Base-by-base conservation (phyloP, 495 filamentous ascomycete species). In the Neurospora pannonica region DNA sequence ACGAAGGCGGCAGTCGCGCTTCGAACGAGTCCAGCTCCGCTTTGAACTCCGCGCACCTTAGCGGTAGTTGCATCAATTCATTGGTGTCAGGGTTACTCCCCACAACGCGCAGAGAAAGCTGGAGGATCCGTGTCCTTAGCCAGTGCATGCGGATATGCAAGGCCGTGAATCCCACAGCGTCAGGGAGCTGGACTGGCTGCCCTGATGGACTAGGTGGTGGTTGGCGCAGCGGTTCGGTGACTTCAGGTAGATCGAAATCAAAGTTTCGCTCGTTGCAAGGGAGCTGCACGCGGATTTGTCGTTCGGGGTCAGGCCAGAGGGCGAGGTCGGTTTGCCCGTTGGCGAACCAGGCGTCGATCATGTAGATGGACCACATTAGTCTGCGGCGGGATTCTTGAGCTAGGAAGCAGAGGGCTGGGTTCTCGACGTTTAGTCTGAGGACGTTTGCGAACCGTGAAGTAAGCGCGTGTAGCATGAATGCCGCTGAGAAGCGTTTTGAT, bases 261-360 rank as follows among this genome's bases (percentile, higher is more conserved):
- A 87, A 87, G 74, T 86, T 85, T 9, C 85, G 84, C 75, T 87
- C 86, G 76, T 85, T 87, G 75, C 86, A 87, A 0, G 85, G 85
- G 1, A 87, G 77, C 37, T 85, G 83, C 67, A 87, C 79, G 62
- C 82, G 82, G 70, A 87, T 83, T 60, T 80, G 80, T 21, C 72
- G 75, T 36, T 84, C 82, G 4, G 85, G 81, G 54, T 84, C 82
- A 3, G 80, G 74, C 81, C 85, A 85, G 11, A 87, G 75, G 8
- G 84, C 84, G 24, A 85, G 83, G 73, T 87, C 86, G 13, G 79
- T 75, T 71, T 85, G 82, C 21, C 86, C 85, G 38, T 80, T 82
- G 34, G 85, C 82, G 31, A 86, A 81, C 46, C 81, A 79, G 7
- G 84, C 82, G 76, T 87, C 86, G 73, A 86, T 84, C 73, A 86